Base-by-base conservation (phyloP, 2,329 filamentous ascomycete genomes). In the Endoconidiophora polonica region DNA sequence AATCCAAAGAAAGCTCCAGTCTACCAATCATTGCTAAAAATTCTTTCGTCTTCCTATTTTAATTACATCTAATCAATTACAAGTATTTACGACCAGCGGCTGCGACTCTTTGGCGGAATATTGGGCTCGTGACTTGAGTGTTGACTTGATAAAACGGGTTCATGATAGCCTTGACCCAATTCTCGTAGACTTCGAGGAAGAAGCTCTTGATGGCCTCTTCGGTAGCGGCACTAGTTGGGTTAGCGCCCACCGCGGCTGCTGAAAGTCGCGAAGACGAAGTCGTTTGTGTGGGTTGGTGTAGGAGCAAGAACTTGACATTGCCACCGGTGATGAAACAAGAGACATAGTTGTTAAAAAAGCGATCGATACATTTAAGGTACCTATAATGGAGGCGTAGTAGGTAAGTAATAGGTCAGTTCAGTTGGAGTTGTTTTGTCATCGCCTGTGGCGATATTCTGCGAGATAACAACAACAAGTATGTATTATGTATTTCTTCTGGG, bases 111-210 rank as follows among this genome's bases (percentile, higher is more conserved):
- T 76, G 70, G 57, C 85, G 74, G 63, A 98, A 98, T 1, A 95
- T 76, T 0, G 86, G 83, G 65, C 88, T 96, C 61, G 74, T 79
- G 48, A 98, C 80, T 58, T 85, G 81, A 72, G 83, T 83, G 56
- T 94, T 90, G 50, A 82, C 77, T 49, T 75, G 73, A 68, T 95
- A 96, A 64, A 98, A 98, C 0, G 91, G 91, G 61, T 79, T 96
- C 91, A 98, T 96, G 52, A 88, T 79, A 10, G 88, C 85, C 73
- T 98, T 98, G 56, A 94, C 77, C 81, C 90, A 98, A 57, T 81
- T 86, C 67, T 98, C 91, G 67, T 95, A 96, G 10, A 95, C 84
- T 62, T 98, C 91, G 14, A 76, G 73, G 68, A 98, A 94, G 68
- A 96, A 98, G 65, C 86, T 86, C 62, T 86, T 80, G 58, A 96